Evolutionary conservation across 2,329 filamentous ascomycete genomes (phyloP), one percentile per base, ranked within the genome.

Genomic region (Ceratocystis cubensis): DNA sequence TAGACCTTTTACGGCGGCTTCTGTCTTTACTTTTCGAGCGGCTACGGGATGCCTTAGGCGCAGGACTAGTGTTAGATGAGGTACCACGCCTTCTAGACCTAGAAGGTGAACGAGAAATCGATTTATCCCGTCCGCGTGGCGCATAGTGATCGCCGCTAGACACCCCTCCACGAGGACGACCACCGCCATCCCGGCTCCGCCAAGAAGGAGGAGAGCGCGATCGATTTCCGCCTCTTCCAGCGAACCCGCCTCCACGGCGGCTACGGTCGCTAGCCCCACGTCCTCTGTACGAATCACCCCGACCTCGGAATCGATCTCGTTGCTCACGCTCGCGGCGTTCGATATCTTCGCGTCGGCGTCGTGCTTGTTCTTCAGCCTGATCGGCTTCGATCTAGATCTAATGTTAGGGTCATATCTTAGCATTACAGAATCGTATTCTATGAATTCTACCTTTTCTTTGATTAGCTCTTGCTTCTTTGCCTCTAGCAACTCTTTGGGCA

Each of bases 381-480:
- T 94, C 91, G 45, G 90, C 88, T 73, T 95, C 88, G 64, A 91
- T 84, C 91, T 92, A 59, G 6, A 30, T 15, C 1, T 25, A 3
- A 8, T 10, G 48, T 53, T 28, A 25, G 17, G 41, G 17, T 41
- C 25, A n/a, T 22, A 48, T 7, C 53, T 48, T 41, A 46, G n/a
- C 25, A 45, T 22, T 44, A 41, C 10, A 7, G 37, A 28, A 2
- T n/a, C 46, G 1, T 10, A 48, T 63, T 25, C 5, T 48, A 30
- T 22, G n/a, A 46, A 30, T 28, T 25, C 4, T 63, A 95, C 93
- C 87, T 96, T 96, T 76, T 96, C 91, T 76, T 96, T 91, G 69
- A 94, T 90, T 61, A 99, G 80, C 76, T 99, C 94, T 57, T 89
- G 78, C 77, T 97, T 99, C 80, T 99, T 99, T 0, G 93, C 92